Evolutionary conservation across 2,329 filamentous ascomycete genomes (phyloP).

Genomic region (Trichoderma sp.): DNA sequence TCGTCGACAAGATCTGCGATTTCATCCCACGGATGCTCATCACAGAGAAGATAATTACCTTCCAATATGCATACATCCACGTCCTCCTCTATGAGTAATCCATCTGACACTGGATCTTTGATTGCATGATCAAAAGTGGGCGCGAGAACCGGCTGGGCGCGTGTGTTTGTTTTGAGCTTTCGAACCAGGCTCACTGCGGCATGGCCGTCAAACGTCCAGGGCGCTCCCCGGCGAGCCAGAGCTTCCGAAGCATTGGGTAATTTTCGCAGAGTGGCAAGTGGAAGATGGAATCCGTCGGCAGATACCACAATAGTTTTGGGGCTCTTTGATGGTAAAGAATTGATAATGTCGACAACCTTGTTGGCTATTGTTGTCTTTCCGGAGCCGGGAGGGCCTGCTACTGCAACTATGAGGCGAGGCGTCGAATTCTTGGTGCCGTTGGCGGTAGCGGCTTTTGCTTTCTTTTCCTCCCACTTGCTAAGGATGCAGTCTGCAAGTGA

Average conservation of each 20-base stretch:
- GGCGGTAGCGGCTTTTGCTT: not conserved
- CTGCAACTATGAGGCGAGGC: slow-evolving; percentile 24
- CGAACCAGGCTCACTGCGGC: slow-evolving; percentile 26
- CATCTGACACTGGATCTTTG: slow-evolving; percentile 67
- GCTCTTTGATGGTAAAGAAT: slow-evolving; percentile 9
- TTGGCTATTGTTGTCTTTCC: slow-evolving; percentile 27
- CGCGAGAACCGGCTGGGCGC: slow-evolving; percentile 43
- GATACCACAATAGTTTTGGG: slow-evolving; percentile 29
- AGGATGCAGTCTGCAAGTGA: slow-evolving; percentile 26
- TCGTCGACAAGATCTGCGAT: slow-evolving; percentile 39
- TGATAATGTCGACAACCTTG: slow-evolving; percentile 21
- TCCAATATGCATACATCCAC: slow-evolving; percentile 67
- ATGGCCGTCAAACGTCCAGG: slow-evolving; percentile 35
- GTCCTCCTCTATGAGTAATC: slow-evolving; percentile 57
- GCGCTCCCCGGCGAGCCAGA: slow-evolving; percentile 32
- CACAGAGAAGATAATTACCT: slow-evolving; percentile 56
- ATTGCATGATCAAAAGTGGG: slow-evolving; percentile 72
- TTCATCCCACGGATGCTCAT: slow-evolving; percentile 34
- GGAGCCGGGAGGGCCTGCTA: slow-evolving; percentile 26
- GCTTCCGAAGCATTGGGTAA: slow-evolving; percentile 35
- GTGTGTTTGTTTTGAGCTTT: slow-evolving; percentile 20
- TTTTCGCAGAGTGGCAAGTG: slow-evolving; percentile 27
- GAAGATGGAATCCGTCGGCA: slow-evolving; percentile 32
- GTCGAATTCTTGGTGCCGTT: slow-evolving; percentile 1
- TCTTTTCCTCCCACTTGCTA: slow-evolving; percentile 26